Evolutionary conservation across 345 rosid genomes (phyloP).

Genomic region (Lepidium didymum): DNA sequence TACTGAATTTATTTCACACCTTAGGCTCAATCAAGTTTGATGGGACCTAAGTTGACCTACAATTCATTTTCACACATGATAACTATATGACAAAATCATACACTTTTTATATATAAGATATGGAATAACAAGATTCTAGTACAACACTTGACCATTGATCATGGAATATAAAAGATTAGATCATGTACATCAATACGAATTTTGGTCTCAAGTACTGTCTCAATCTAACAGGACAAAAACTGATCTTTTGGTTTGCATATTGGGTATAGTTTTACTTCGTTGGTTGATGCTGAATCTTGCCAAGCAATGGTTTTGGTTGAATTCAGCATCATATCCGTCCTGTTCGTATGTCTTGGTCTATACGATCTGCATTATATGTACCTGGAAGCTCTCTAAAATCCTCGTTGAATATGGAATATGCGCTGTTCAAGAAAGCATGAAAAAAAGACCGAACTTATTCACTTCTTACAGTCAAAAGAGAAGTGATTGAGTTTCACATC

Average conservation of each 20-base stretch:
- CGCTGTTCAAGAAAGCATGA: conserved; percentile 36
- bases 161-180: conserved; percentile 7
- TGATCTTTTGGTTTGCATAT: not conserved
- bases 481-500: conserved; percentile 7
- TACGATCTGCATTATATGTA: conserved; percentile 74
- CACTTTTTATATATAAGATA: not conserved
- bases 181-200: conserved; percentile 16
- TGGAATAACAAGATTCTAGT: conserved; percentile 4
- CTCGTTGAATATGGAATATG: conserved; percentile 85
- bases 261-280: too few relatives aligned
- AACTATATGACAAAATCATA: not conserved
- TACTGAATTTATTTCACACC: conserved; percentile 17
- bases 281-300: conserved; percentile 8
- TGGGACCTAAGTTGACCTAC: conserved; percentile 23
- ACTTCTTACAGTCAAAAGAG: not conserved
- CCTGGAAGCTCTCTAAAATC: conserved; percentile 95
- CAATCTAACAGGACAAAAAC: conserved; percentile 13
- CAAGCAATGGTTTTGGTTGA: not conserved
- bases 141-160: conserved; percentile 4
- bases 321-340: conserved; percentile 52
- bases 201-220: conserved; percentile 16
- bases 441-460: conserved; percentile 12
- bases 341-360: conserved; percentile 68
- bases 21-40: conserved; percentile 14
- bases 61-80: conserved; percentile 19